phyloP scores from a whole-genome alignment of 495 filamentous ascomycete genomes.

The Xylaria cubensis region DNA sequence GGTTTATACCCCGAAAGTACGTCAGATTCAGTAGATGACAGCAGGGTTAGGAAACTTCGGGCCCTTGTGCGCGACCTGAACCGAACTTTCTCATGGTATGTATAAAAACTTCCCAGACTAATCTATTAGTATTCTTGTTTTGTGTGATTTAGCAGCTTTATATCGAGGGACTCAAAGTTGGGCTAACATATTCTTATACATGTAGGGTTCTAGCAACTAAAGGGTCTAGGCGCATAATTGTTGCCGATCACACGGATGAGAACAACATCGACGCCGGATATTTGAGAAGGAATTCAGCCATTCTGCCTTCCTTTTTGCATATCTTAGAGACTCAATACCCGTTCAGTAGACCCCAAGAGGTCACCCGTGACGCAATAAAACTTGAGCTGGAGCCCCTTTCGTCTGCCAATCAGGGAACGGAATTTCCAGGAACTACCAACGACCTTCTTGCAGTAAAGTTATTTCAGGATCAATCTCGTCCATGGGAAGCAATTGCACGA shows the following conservation, averaged over 20 bases:
- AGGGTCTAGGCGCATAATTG: slow-evolving; percentile 35
- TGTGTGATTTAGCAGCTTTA: no score
- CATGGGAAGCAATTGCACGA: slow-evolving; percentile 42
- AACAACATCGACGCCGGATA: neutral
- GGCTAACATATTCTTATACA: no score
- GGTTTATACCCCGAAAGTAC: slow-evolving; percentile 17
- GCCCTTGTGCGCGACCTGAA: slow-evolving; percentile 37
- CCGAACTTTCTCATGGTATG: slow-evolving; percentile 28
- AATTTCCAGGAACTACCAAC: slow-evolving; percentile 45
- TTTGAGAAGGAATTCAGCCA: neutral
- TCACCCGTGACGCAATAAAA: slow-evolving; percentile 26
- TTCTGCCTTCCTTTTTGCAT: slow-evolving; percentile 33
- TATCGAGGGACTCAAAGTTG: no score
- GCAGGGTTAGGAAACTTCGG: slow-evolving; percentile 34
- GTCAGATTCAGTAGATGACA: slow-evolving; percentile 1
- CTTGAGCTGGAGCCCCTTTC: slow-evolving; percentile 25
- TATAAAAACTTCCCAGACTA: no score
- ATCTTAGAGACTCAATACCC: slow-evolving; percentile 32
- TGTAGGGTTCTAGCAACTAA: slow-evolving; percentile 26
- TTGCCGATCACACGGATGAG: slow-evolving; percentile 1
- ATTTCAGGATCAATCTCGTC: slow-evolving; percentile 42
- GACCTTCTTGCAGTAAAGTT: slow-evolving; percentile 43
- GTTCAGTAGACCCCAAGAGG: slow-evolving; percentile 30
- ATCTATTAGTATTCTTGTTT: no score
- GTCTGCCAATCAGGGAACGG: slow-evolving; percentile 34